Percentiles rank a stretch among this genome's conserved stretches.
Conservation (phyloP, 768 basidiomycete species). For the Boletus tylopilopsis region DNA sequence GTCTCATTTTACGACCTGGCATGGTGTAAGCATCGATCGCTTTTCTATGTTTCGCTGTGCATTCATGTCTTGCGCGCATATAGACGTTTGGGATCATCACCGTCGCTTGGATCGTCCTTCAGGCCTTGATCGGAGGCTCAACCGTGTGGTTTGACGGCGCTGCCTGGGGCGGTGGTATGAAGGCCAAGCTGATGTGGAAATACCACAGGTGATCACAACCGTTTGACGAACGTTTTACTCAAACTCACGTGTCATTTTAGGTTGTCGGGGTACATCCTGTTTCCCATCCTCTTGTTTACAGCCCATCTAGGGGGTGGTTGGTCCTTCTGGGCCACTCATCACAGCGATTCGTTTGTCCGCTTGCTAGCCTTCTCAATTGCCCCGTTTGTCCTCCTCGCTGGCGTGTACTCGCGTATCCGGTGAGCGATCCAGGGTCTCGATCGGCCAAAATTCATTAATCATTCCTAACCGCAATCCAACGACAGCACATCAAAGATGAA, state of each 20-base stretch:
- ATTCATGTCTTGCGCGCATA: background rate
- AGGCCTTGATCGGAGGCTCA: constrained; percentile 62
- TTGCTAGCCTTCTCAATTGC: constrained; percentile 53
- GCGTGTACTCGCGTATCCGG: constrained; percentile 50
- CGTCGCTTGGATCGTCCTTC: constrained; percentile 58
- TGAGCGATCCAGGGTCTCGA: constrained; percentile 24
- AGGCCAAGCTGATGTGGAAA: constrained; percentile 77
- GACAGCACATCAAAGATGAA: constrained; percentile 64
- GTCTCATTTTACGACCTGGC: constrained; percentile 70
- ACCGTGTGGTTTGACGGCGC: constrained; percentile 75
- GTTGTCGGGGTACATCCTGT: constrained; percentile 70
- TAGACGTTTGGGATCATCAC: constrained; percentile 64
- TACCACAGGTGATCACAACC: constrained; percentile 58
- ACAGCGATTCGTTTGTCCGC: constrained; percentile 38
- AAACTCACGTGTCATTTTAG: constrained; percentile 30
- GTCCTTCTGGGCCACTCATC: constrained; percentile 53
- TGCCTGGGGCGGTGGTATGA: constrained; percentile 65
- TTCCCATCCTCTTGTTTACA: constrained; percentile 57
- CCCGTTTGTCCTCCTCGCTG: constrained; percentile 44
- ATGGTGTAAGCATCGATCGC: constrained; percentile 48
- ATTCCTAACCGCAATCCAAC: background rate
- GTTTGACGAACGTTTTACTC: too few relatives aligned
- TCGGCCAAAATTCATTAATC: background rate
- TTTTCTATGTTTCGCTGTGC: background rate
- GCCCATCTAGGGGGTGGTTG: constrained; percentile 67